Evolutionary conservation across 768 basidiomycete species (phyloP).

Genomic region (Amanita exitialis): DNA sequence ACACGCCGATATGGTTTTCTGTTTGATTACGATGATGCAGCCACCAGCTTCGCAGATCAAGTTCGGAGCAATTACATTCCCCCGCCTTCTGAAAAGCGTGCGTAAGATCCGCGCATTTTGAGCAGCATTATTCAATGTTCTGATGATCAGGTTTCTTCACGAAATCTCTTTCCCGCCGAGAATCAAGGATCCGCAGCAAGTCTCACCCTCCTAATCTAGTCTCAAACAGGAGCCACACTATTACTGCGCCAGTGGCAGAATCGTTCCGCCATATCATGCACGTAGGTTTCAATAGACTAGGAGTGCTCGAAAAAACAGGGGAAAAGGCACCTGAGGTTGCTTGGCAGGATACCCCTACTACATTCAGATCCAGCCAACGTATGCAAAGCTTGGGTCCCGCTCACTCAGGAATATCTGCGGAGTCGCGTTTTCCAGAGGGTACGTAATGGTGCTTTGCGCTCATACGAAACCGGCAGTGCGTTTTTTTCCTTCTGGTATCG

Average conservation of each 20-base stretch:
- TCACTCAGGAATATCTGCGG: neutral
- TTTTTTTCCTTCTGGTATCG: neutral
- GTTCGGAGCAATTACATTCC: conserved; percentile 18
- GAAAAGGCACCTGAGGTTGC: conserved; percentile 41
- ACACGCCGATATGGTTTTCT: conserved; percentile 43
- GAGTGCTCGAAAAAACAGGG: conserved; percentile 28
- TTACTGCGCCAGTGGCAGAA: conserved; percentile 34
- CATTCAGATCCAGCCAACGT: conserved; percentile 14
- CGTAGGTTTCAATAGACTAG: conserved; percentile 44
- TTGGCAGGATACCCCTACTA: conserved; percentile 37
- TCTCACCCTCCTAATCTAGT: neutral
- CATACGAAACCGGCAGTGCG: neutral
- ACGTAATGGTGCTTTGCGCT: too few relatives aligned
- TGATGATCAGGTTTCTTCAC: neutral
- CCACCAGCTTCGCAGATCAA: conserved; percentile 26
- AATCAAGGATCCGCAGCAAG: neutral
- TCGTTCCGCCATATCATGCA: conserved; percentile 63
- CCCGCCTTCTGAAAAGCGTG: conserved; percentile 16
- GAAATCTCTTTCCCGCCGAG: neutral
- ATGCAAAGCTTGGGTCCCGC: too few relatives aligned
- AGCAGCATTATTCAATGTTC: neutral
- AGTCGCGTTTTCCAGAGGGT: neutral
- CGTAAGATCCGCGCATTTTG: conserved; percentile 11
- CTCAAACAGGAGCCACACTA: conserved; percentile 18
- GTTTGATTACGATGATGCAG: conserved; percentile 41